A percentile compares a stretch with the other conserved stretches of the same genome.
phyloP scores from a whole-genome alignment of 2,329 filamentous ascomycete genomes.

The Alternaria arborescens region DNA sequence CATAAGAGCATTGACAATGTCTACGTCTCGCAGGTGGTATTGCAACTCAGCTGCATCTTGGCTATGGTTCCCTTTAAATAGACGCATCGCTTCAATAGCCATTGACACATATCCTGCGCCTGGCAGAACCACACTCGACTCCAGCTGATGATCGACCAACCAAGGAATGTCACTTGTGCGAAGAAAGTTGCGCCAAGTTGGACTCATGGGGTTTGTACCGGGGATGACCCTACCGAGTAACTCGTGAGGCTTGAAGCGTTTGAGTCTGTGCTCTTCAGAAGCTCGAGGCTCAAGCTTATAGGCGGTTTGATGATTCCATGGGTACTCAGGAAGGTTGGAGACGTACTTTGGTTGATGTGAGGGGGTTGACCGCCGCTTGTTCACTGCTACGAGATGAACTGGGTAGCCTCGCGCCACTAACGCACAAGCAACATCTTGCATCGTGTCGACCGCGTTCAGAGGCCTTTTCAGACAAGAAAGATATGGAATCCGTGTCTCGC shows the following conservation, averaged over 20 bases:
- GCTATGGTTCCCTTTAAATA: neutral
- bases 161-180: slow-evolving; percentile 54
- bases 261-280: slow-evolving; percentile 6
- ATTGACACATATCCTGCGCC: slow-evolving; percentile 57
- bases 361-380: neutral
- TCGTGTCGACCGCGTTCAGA: slow-evolving; percentile 13
- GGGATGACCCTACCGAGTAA: slow-evolving; percentile 21
- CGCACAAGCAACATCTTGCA: slow-evolving; percentile 24
- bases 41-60: neutral
- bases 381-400: slow-evolving; percentile 22
- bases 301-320: neutral
- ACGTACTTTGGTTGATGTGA: neutral
- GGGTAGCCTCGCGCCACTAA: slow-evolving; percentile 20
- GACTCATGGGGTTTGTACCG: slow-evolving; percentile 30
- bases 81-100: slow-evolving; percentile 49
- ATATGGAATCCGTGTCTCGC: neutral
- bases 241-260: slow-evolving; percentile 24
- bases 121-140: slow-evolving; percentile 54
- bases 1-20: slow-evolving; percentile 28
- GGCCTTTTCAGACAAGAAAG: slow-evolving; percentile 21
- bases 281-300: slow-evolving; percentile 1
- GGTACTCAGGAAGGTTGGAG: neutral
- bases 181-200: slow-evolving; percentile 56
- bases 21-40: slow-evolving; percentile 29
- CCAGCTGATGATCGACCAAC: slow-evolving; percentile 54